phyloP scores from a whole-genome alignment of 2,329 filamentous ascomycete genomes.

The Monilinia fructigena region DNA sequence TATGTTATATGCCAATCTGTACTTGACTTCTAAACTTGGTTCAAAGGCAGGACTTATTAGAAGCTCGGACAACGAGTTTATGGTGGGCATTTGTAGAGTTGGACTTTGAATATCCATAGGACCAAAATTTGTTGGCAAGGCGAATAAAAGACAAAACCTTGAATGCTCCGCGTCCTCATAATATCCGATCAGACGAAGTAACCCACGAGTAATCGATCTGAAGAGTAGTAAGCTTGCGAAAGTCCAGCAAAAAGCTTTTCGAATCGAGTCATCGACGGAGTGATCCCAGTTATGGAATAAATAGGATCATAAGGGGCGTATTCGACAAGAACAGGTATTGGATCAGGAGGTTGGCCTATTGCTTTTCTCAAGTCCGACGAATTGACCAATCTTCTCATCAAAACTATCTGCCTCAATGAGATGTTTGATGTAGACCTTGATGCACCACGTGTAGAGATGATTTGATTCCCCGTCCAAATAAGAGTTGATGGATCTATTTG shows the following conservation, averaged over 20 bases:
- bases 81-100: conserved; percentile 41
- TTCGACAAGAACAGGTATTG: conserved; percentile 62
- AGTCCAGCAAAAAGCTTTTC: conserved; percentile 61
- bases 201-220: conserved; percentile 58
- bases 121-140: conserved; percentile 65
- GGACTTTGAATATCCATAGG: conserved; percentile 54
- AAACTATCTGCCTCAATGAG: conserved; percentile 42
- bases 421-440: conserved; percentile 30
- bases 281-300: conserved; percentile 60
- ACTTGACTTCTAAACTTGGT: conserved; percentile 72
- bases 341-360: conserved; percentile 29
- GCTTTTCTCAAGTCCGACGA: conserved; percentile 31
- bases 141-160: conserved; percentile 72
- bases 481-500: conserved; percentile 57
- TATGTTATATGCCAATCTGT: conserved; percentile 70
- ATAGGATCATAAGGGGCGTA: conserved; percentile 65
- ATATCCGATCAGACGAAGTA: conserved; percentile 63
- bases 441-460: conserved; percentile 10
- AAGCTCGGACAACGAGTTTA: conserved; percentile 54
- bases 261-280: conserved; percentile 63
- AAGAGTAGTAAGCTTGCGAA: conserved; percentile 43
- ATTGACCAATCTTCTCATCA: conserved; percentile 36
- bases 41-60: conserved; percentile 53
- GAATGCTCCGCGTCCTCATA: conserved; percentile 72
- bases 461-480: conserved; percentile 44